These are phyloP conservation scores for Candida frijolesensis DNA, from an alignment of 1,139 yeast species.

Conservation along the genomic window DNA sequence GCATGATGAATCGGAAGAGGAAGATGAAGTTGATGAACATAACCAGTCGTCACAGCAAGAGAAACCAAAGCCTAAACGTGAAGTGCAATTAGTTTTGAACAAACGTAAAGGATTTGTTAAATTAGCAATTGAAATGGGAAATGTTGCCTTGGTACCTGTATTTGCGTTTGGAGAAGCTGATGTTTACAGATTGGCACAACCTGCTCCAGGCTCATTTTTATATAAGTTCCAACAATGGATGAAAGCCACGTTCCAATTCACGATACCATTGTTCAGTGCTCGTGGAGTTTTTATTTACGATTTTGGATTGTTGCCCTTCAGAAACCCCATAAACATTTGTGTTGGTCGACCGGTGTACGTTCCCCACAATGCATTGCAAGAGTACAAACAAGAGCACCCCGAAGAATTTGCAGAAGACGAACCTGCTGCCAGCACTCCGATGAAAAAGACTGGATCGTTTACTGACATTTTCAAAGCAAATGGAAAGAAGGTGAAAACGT, in stretches of 20 bases:
- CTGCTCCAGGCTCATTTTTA: constrained; percentile 53
- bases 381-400: constrained; percentile 33
- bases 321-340: constrained; percentile 78
- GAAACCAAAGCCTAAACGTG: constrained; percentile 16
- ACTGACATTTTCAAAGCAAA: constrained; percentile 23
- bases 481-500: constrained; percentile 12
- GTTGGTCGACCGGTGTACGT: constrained; percentile 82
- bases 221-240: constrained; percentile 68
- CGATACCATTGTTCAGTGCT: constrained; percentile 89
- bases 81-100: constrained; percentile 59
- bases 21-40: constrained; percentile 7
- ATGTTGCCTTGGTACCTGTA: constrained; percentile 80
- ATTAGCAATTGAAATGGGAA: constrained; percentile 78
- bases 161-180: constrained; percentile 94
- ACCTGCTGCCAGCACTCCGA: background rate
- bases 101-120: constrained; percentile 89
- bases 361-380: constrained; percentile 46
- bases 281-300: constrained; percentile 92
- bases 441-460: constrained; percentile 10
- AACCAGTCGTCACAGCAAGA: constrained; percentile 7
- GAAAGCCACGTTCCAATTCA: constrained; percentile 73
- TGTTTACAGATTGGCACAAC: constrained; percentile 64
- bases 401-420: constrained; percentile 19
- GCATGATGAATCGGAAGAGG: constrained; percentile 8
- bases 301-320: constrained; percentile 85